Percentiles rank a stretch among this genome's conserved stretches.
Evolutionary conservation across 805 yeast genomes (phyloP).

Genomic region (Wickerhamiella siamensis): DNA sequence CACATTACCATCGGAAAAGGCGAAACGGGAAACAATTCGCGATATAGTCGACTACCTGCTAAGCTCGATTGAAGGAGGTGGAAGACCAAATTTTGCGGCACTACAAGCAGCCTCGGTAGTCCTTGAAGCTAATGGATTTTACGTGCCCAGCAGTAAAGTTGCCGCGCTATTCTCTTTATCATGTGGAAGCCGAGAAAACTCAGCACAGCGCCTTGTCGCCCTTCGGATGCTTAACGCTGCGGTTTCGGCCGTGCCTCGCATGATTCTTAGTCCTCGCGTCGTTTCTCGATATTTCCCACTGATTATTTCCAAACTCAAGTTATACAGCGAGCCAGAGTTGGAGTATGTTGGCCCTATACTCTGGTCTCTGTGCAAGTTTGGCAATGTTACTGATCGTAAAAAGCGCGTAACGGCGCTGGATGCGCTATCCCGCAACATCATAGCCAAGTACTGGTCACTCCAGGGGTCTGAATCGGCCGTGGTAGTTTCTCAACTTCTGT

Average conservation of each 20-base stretch:
- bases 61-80: neutral
- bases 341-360: conserved; percentile 6
- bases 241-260: conserved; percentile 5
- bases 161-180: conserved; percentile 1
- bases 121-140: conserved; percentile 8
- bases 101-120: conserved; percentile 4
- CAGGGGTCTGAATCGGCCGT: neutral
- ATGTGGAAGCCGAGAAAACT: neutral
- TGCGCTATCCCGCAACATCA: neutral
- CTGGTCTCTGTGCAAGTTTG: conserved; percentile 4
- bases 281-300: neutral
- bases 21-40: conserved; percentile 1
- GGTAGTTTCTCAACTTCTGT: neutral
- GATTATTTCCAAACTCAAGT: conserved; percentile 2
- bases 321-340: conserved; percentile 4
- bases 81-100: neutral
- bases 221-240: conserved; percentile 7
- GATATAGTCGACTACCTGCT: conserved; percentile 4
- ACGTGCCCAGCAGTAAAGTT: conserved; percentile 5
- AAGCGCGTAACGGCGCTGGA: neutral
- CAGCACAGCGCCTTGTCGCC: conserved; percentile 3
- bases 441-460: neutral
- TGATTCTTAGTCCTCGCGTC: conserved; percentile 8
- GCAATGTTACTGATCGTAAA: conserved; percentile 1
- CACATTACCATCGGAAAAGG: neutral